Evolutionary conservation across 1,284 basidiomycete genomes (phyloP), one percentile per base, ranked within the genome.

Genomic region (Pseudozyma pruni): DNA sequence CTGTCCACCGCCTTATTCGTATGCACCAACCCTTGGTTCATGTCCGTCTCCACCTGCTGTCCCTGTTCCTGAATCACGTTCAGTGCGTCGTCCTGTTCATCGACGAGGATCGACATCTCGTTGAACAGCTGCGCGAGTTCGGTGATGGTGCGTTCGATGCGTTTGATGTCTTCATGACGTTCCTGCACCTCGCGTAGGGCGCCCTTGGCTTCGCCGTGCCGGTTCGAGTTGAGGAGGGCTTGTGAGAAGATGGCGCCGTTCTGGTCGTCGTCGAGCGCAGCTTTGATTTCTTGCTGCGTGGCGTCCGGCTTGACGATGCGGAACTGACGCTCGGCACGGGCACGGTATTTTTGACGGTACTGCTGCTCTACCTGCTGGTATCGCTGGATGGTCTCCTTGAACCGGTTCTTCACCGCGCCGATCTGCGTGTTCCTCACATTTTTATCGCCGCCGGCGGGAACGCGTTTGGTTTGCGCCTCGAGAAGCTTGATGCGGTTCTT

Each of bases 271-370:
- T 91, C 88, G n/a, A 92, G 88, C 6, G 89, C 84, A 20, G 82
- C 88, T 44, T 86, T 84, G 54, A 97, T 86, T 83, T 97, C 93
- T 57, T 92, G 89, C 4, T 88, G 87, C 14, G 92, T 90, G 3
- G 93, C 93, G 78, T 94, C 89, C 8, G 93, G 93, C 85, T 96
- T 95, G 68, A 83, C 83, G 89, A 98, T 98, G 85, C 90, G 93
- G 86, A 91, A 95, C 85, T 98, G 96, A 68, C 96, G 88, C 85
- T 95, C 94, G 86, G 95, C 89, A 41, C 94, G 87, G 83, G 94
- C 92, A 84, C 93, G 93, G 84, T 96, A 94, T 85, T 92, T 94
- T 73, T 90, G 87, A 58, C 95, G 89, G 83, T 91, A 93, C 80
- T 92, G 90, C 83, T 94, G 91, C 85, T 99, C 96, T 22, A 96